These are phyloP conservation scores for Phoenix dactylifera DNA, from an alignment of 176 grass and related monocot genomes.

Conservation along the genomic window DNA sequence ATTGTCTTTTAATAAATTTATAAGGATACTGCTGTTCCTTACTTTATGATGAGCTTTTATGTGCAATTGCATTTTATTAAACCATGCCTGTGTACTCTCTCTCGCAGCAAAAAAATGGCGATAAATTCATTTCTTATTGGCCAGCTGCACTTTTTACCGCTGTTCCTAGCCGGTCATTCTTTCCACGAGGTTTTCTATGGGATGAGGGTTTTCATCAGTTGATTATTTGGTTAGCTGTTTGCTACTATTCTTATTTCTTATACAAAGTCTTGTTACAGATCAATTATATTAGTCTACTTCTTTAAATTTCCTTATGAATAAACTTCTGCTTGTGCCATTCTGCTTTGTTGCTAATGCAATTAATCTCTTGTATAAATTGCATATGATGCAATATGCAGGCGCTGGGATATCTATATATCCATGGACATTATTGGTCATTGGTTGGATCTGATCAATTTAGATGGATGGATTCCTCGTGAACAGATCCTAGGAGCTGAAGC, in stretches of 20 bases:
- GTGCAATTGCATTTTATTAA: neutral
- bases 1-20: no score
- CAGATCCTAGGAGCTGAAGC: slow-evolving; percentile 94
- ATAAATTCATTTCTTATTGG: slow-evolving; percentile 90
- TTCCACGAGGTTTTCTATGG: slow-evolving; percentile 95
- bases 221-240: slow-evolving; percentile 52
- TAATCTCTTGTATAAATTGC: no score
- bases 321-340: no score
- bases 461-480: slow-evolving; percentile 99
- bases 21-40: no score
- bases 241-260: no score
- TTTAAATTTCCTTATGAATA: no score
- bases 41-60: no score
- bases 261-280: no score
- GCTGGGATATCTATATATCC: slow-evolving; percentile 89
- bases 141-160: slow-evolving; percentile 80
- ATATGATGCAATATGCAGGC: slow-evolving; percentile 35
- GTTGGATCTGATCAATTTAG: slow-evolving; percentile 88
- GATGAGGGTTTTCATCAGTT: slow-evolving; percentile 97
- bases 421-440: slow-evolving; percentile 98
- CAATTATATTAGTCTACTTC: no score
- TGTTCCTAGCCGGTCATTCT: slow-evolving; percentile 94
- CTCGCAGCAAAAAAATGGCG: slow-evolving; percentile 76
- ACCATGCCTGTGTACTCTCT: slow-evolving; percentile 21
- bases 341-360: no score